Conservation (phyloP, 2,329 filamentous ascomycete genomes). For the Celoporthe dispersa region DNA sequence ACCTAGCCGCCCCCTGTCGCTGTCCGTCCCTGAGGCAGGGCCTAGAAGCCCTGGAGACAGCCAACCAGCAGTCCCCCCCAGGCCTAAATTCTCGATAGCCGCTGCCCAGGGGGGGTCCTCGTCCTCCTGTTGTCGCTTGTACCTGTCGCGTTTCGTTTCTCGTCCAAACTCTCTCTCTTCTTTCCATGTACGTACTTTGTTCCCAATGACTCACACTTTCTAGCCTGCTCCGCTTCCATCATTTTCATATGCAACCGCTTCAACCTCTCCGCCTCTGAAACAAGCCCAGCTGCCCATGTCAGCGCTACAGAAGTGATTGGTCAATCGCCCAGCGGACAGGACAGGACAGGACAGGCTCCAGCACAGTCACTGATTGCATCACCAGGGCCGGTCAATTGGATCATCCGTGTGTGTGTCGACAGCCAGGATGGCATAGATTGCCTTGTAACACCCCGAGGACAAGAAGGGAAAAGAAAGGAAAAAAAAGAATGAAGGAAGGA, state of each 20-base stretch:
- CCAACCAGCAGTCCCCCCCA: background rate
- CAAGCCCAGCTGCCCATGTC: background rate
- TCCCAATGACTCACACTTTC: slow-evolving; percentile 1
- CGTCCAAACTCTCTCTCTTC: background rate
- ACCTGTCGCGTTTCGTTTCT: background rate
- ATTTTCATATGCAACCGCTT: background rate
- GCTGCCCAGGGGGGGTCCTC: background rate
- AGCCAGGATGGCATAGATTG: too few species aligned
- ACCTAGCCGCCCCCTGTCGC: background rate
- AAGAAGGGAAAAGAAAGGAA: too few species aligned
- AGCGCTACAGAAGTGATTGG: background rate
- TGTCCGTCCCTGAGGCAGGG: background rate
- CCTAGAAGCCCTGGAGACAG: background rate
- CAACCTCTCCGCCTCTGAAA: background rate
- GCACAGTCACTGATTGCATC: too few species aligned
- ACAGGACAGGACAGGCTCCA: too few species aligned
- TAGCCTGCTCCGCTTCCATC: background rate
- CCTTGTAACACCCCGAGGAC: too few species aligned
- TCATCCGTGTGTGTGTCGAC: too few species aligned
- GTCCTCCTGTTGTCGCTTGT: background rate
- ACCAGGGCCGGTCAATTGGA: too few species aligned
- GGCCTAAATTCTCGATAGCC: background rate
- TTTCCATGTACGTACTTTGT: background rate
- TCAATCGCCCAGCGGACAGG: background rate
- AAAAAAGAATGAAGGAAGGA: too few species aligned